Percentiles rank a stretch among this genome's conserved stretches.
Conservation (phyloP, 208 protist genomes). For the Strigomonas culicis region DNA sequence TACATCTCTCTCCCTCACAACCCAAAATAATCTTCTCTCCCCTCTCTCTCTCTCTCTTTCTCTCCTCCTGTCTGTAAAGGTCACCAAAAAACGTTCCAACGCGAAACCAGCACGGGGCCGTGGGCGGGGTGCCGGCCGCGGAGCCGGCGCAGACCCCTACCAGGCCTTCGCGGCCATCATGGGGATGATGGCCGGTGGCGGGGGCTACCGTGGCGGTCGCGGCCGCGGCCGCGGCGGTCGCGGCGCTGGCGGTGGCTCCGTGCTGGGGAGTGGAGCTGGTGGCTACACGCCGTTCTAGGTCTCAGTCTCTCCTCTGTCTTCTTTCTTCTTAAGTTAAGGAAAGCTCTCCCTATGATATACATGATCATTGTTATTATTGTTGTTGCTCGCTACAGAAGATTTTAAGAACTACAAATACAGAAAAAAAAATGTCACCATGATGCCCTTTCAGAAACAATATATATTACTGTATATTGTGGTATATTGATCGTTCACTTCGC, state of each 20-base stretch:
- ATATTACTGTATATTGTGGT: neutral
- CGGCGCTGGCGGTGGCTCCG: constrained; percentile 11
- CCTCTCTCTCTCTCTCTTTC: constrained; percentile 6
- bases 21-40: neutral
- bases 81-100: constrained; percentile 72
- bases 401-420: neutral
- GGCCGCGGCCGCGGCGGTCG: constrained; percentile 5
- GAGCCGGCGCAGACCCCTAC: constrained; percentile 31
- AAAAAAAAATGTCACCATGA: neutral
- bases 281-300: neutral
- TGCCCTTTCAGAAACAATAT: neutral
- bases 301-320: constrained; percentile 7
- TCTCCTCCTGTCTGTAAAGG: constrained; percentile 24
- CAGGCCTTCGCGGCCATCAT: constrained; percentile 68
- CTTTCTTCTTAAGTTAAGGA: neutral
- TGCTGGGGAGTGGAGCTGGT: constrained; percentile 42
- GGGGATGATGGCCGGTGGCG: constrained; percentile 46
- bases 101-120: constrained; percentile 42
- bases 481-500: neutral
- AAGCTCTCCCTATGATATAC: neutral
- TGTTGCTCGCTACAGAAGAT: too few relatives aligned
- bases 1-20: constrained; percentile 11
- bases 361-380: constrained; percentile 1
- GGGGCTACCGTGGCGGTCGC: constrained; percentile 18
- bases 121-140: constrained; percentile 17